phyloP scores from a whole-genome alignment of 352 stramenopile species.

The Pythium vanterpoolii region DNA sequence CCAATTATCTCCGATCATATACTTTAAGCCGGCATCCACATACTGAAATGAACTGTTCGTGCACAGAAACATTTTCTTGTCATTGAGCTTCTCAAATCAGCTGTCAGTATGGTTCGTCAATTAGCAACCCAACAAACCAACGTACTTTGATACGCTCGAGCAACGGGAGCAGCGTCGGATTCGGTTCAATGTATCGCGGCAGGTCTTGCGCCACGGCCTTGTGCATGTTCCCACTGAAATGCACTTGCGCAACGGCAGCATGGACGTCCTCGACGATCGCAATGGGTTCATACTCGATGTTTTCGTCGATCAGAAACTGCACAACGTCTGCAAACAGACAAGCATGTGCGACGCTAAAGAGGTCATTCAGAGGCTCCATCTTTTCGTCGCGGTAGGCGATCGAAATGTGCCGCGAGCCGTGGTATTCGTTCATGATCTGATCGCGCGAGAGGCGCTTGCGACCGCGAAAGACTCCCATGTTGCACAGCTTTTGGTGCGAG shows the following conservation, averaged over 20 bases:
- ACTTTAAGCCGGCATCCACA: slow-evolving; percentile 90
- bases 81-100: slow-evolving; percentile 39
- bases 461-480: slow-evolving; percentile 79
- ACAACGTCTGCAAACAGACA: slow-evolving; percentile 93
- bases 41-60: slow-evolving; percentile 94
- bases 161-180: slow-evolving; percentile 78
- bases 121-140: not conserved
- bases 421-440: slow-evolving; percentile 87
- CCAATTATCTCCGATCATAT: slow-evolving; percentile 91
- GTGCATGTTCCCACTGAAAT: slow-evolving; percentile 92
- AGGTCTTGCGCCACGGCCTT: slow-evolving; percentile 82
- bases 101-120: not conserved
- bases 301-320: slow-evolving; percentile 89
- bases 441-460: slow-evolving; percentile 76
- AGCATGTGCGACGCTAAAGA: slow-evolving; percentile 92
- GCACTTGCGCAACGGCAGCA: slow-evolving; percentile 83
- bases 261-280: slow-evolving; percentile 89
- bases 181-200: slow-evolving; percentile 87
- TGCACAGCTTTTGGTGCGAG: slow-evolving; percentile 91
- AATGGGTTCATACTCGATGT: slow-evolving; percentile 89
- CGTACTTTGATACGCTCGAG: slow-evolving; percentile 68
- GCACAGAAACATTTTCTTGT: slow-evolving; percentile 92
- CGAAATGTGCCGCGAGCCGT: slow-evolving; percentile 84
- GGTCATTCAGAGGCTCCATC: slow-evolving; percentile 92
- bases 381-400: slow-evolving; percentile 75